Evolutionary conservation across 441 rosid genomes (phyloP), one percentile per base, ranked within the genome.

Genomic region (Metrosideros polymorpha): DNA sequence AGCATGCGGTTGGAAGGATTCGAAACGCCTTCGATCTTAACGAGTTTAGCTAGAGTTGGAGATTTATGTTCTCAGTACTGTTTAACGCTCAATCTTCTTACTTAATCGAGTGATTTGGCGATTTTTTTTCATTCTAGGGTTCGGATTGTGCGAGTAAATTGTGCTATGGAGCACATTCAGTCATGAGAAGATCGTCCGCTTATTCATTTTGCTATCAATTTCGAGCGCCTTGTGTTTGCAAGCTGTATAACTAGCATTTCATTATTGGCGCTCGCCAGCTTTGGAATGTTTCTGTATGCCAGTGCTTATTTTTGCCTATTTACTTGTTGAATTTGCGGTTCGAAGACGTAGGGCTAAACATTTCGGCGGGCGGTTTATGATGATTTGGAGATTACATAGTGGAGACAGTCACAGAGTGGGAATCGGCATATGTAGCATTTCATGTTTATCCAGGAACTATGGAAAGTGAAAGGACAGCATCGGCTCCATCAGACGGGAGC

Each of bases 391-490:
- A 87, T 51, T 84, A 88, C 63, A 86, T 89, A 88, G 88, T 77
- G 89, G 89, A 90, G 92, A 92, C 55, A 91, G 89, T 85, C 90
- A 91, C 86, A 84, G 89, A 85, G 92, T 92, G 85, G 97, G 96
- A 87, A 93, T 92, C 86, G 91, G 93, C 88, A 89, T 93, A 88
- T 91, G 93, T 86, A 86, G 88, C 86, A 88, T 90, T 91, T 88
- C 88, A 88, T 84, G 63, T 88, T 85, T 90, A 87, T 86, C 87
- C 79, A 93, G 86, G 56, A 94, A 91, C 59, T 89, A 97, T 97
- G 99, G 95, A 94, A 93, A 91, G 95, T 94, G 96, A 95, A 57
- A 89, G 86, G 83, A 84, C 92, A 45, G 86, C 91, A 76, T 90
- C 94, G 85, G 88, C 93, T 88, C 95, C 95, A 57, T 85, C 92